Percentiles rank a stretch among this genome's conserved stretches.
phyloP scores from a whole-genome alignment of 768 basidiomycete genomes.

The Tremella mesenterica region DNA sequence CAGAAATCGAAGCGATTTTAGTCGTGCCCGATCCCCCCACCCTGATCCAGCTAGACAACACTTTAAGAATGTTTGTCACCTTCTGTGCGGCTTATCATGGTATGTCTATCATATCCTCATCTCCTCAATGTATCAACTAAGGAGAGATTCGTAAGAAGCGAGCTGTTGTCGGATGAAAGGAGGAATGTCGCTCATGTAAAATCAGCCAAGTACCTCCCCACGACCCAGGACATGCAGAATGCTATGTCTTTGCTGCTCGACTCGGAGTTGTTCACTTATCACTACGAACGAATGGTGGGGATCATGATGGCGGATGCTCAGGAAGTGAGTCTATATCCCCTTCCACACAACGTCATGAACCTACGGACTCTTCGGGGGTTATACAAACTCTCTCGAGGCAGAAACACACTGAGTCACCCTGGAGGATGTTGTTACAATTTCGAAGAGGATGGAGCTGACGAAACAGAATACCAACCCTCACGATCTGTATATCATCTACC shows the following conservation, averaged over 20 bases:
- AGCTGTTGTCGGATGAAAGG: no score
- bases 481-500: slow-evolving; percentile 66
- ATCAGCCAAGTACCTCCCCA: slow-evolving; percentile 78
- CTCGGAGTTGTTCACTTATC: slow-evolving; percentile 80
- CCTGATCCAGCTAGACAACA: slow-evolving; percentile 66
- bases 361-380: no score
- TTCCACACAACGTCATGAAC: no score
- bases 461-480: slow-evolving; percentile 76
- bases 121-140: slow-evolving; percentile 1
- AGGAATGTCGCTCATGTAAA: no score
- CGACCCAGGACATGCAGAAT: slow-evolving; percentile 71
- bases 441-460: background rate
- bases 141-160: no score
- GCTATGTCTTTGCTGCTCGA: slow-evolving; percentile 67
- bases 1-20: slow-evolving; percentile 82
- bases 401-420: background rate
- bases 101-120: slow-evolving; percentile 35
- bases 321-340: slow-evolving; percentile 52
- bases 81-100: slow-evolving; percentile 83
- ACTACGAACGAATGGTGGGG: slow-evolving; percentile 85
- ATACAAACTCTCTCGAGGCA: no score
- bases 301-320: slow-evolving; percentile 62
- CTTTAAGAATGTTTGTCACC: slow-evolving; percentile 64
- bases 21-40: slow-evolving; percentile 58
- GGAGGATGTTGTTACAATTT: background rate